phyloP scores from a whole-genome alignment of 192 early-diverging fungal species.

The Coemansia furcata region DNA sequence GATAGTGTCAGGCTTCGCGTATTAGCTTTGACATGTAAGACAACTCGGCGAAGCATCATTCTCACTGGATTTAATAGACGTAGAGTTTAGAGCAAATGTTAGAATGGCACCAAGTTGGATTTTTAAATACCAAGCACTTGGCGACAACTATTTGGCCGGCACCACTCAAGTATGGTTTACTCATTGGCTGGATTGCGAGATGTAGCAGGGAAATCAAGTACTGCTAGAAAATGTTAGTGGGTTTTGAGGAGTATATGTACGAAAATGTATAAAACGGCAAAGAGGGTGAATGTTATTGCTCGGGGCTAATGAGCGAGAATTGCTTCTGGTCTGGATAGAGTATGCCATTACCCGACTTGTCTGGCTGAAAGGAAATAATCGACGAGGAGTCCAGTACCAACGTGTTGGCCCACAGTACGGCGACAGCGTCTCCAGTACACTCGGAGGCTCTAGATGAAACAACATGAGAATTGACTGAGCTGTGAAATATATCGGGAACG shows the following conservation, averaged over 20 bases:
- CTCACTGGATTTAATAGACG: not conserved
- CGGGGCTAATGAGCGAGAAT: too few species aligned
- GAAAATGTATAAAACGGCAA: not conserved
- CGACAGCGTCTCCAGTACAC: not conserved
- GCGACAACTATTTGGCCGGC: not conserved
- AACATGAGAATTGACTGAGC: not conserved
- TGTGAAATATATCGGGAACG: not conserved
- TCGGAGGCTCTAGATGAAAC: not conserved
- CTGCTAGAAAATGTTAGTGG: not conserved
- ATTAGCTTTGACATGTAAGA: not conserved
- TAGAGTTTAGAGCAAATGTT: not conserved
- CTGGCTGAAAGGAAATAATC: not conserved
- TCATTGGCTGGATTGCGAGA: not conserved
- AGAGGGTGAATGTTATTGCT: not conserved
- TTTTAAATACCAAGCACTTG: not conserved
- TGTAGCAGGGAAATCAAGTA: not conserved
- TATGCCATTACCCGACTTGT: conserved; percentile 3
- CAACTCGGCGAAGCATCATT: not conserved
- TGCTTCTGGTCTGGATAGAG: not conserved
- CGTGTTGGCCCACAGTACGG: not conserved
- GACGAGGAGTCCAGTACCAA: not conserved
- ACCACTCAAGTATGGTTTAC: not conserved
- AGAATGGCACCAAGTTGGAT: not conserved
- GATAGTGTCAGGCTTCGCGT: not conserved
- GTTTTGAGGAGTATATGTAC: not conserved